Evolutionary conservation across 169 alveolate species (phyloP).

Genomic region (Haemoproteus tartakovskyi): DNA sequence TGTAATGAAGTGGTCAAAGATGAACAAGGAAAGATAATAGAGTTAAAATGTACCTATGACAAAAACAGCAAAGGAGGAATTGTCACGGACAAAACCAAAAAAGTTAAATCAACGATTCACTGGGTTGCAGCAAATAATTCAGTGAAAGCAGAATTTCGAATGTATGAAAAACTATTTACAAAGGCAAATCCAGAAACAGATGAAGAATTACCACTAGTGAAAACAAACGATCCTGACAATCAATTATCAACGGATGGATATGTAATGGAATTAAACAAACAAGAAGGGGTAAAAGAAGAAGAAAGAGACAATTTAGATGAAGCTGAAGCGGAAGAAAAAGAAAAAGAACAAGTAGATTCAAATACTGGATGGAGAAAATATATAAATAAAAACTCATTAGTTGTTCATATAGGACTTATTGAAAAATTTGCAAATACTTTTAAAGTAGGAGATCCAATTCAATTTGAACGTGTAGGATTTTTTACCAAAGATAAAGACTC

Average conservation of each 20-base stretch:
- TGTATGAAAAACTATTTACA: conserved; percentile 82
- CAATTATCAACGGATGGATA: conserved; percentile 2
- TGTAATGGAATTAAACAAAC: not conserved
- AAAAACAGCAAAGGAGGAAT: conserved; percentile 77
- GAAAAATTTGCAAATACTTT: conserved; percentile 62
- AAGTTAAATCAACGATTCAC: conserved; percentile 84
- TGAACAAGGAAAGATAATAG: conserved; percentile 59
- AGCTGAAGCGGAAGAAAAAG: conserved; percentile 35
- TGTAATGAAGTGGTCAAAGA: conserved; percentile 76
- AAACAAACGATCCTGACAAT: not conserved
- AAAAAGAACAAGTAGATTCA: conserved; percentile 63
- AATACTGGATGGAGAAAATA: conserved; percentile 78
- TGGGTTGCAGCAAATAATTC: conserved; percentile 78
- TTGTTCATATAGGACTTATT: conserved; percentile 66
- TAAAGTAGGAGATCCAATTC: conserved; percentile 78
- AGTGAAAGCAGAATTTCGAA: conserved; percentile 73
- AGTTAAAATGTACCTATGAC: conserved; percentile 80
- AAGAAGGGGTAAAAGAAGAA: too few relatives aligned
- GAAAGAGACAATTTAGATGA: conserved; percentile 1
- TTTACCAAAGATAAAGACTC: conserved; percentile 81
- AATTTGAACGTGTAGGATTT: conserved; percentile 85
- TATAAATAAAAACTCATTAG: conserved; percentile 78
- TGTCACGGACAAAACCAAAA: conserved; percentile 70
- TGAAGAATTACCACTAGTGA: too few relatives aligned
- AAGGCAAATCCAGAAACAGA: conserved; percentile 76